Conservation (phyloP, 2,329 filamentous ascomycete species). For the Sporothrix pallida region DNA sequence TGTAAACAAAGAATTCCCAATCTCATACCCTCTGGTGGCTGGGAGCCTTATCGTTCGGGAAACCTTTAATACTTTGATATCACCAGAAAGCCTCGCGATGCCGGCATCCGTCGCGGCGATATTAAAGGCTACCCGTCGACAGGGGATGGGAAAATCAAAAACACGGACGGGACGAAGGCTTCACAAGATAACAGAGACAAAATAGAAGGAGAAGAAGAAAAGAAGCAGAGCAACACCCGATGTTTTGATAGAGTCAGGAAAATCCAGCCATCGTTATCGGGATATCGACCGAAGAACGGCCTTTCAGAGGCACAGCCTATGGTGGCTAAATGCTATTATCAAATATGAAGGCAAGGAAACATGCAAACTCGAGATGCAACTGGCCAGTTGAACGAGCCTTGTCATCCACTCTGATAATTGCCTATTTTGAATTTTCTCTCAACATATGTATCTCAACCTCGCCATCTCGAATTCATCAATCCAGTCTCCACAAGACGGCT, state of each 20-base stretch:
- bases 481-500: neutral
- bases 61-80: neutral
- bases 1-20: too few species aligned
- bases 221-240: neutral
- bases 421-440: neutral
- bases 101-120: constrained; percentile 7
- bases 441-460: neutral
- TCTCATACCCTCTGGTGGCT: neutral
- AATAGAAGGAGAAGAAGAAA: neutral
- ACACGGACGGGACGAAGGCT: neutral
- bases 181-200: neutral
- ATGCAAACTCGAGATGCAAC: constrained; percentile 1
- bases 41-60: neutral
- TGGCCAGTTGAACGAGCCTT: constrained; percentile 8
- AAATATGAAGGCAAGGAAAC: neutral
- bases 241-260: neutral
- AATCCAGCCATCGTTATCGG: neutral
- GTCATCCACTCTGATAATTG: constrained; percentile 21
- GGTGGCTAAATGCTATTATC: constrained; percentile 14
- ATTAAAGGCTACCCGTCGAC: constrained; percentile 2
- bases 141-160: neutral
- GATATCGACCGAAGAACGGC: constrained; percentile 14
- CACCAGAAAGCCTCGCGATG: constrained; percentile 7
- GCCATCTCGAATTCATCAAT: neutral
- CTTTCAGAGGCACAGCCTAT: neutral